Evolutionary conservation across 441 rosid species (phyloP), one percentile per base, ranked within the genome.

Genomic region (Populus hybrid): DNA sequence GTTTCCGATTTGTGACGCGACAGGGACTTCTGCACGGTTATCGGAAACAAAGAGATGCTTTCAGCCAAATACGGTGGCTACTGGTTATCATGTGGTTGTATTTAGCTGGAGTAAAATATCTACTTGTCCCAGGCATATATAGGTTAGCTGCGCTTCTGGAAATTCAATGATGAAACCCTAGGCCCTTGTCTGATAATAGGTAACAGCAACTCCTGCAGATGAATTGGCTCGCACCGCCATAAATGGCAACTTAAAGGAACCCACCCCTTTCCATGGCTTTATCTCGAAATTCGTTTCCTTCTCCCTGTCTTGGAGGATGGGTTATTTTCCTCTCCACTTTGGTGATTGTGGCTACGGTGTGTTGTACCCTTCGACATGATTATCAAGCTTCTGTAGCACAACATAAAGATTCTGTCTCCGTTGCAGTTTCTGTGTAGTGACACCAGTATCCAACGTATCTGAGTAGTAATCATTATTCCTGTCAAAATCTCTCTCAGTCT

Each of bases 141-240:
- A 53, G 78, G 73, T 50, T 46, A 71, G 71, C 30, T 23, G 65
- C 46, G 65, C 10, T 35, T 69, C 46, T 66, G 42, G 64, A 20
- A 20, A 46, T 67, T 30, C 32, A 76, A 69, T 69, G 36, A 53
- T 76, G 67, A 76, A 21, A 53, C 28, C 21, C 35, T 36, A 69
- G 28, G 73, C 61, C 69, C 57, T 35, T 69, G 42, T 69, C 57
- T 23, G 42, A 32, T 36, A 28, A 4, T 11, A 46, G 14, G 64
- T 24, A 40, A 23, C n/a, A 50, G 14, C 66, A 12, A 32, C 64
- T 24, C 30, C 67, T 68, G 34, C 67, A 57, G 24, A 76, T 69
- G 32, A 65, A 11, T 36, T 23, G 0, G 24, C 16, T 0, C n/a
- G 8, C 40, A 67, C 2, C 61, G 35, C 75, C 70, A 72, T 73